These are phyloP conservation scores for Aspergillus udagawae DNA, from an alignment of 2,329 filamentous ascomycete species.

Conservation along the genomic window DNA sequence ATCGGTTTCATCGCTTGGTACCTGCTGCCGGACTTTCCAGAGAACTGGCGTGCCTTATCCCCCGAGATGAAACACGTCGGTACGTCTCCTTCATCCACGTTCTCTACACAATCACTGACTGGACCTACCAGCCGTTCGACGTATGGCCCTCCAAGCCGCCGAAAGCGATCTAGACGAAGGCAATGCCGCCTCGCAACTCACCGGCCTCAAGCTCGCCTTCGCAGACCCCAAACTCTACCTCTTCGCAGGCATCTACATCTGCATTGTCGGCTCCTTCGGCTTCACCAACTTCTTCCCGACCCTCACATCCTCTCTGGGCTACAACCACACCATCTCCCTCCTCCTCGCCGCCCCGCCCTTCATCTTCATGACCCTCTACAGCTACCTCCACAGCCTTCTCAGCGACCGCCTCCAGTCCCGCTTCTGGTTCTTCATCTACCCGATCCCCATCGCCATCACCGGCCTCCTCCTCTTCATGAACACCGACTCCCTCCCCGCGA, in stretches of 20 bases:
- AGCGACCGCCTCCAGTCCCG: constrained; percentile 40
- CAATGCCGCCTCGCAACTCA: constrained; percentile 45
- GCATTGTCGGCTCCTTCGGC: constrained; percentile 46
- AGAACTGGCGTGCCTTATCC: constrained; percentile 43
- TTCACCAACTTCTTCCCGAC: constrained; percentile 53
- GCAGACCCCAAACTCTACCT: constrained; percentile 49
- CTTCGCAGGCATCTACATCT: constrained; percentile 43
- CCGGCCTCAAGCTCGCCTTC: constrained; percentile 50
- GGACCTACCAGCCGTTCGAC: constrained; percentile 35
- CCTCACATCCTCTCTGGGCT: constrained; percentile 42
- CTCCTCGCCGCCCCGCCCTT: constrained; percentile 48
- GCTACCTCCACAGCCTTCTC: constrained; percentile 34
- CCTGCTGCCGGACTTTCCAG: constrained; percentile 41
- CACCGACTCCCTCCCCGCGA: constrained; percentile 43
- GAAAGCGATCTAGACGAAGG: constrained; percentile 48
- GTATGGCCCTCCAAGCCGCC: constrained; percentile 49
- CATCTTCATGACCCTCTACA: constrained; percentile 45
- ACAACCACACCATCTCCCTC: constrained; percentile 42
- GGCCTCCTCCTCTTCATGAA: constrained; percentile 52
- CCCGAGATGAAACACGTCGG: constrained; percentile 43
- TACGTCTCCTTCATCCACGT: background rate
- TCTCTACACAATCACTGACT: background rate
- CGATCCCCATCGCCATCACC: constrained; percentile 43
- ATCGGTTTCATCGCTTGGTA: constrained; percentile 32
- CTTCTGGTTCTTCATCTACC: constrained; percentile 48